phyloP scores from a whole-genome alignment of 208 protist species.

The Strigomonas galati region DNA sequence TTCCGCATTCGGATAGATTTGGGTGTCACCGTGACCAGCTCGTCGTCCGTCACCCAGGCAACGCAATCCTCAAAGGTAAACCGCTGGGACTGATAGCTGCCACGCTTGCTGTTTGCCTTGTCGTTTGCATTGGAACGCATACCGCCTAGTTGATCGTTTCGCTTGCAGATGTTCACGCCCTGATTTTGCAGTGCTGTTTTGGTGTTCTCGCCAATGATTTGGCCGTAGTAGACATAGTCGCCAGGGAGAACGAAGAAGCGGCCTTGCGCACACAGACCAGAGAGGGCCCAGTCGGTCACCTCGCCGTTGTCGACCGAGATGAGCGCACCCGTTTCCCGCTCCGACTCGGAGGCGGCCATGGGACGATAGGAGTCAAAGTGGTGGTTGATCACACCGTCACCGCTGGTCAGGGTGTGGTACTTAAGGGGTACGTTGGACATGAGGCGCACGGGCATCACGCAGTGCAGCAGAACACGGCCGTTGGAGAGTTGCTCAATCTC shows the following conservation, averaged over 20 bases:
- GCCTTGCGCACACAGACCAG: slow-evolving; percentile 65
- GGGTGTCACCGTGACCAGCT: slow-evolving; percentile 90
- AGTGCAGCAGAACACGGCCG: slow-evolving; percentile 76
- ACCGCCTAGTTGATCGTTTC: slow-evolving; percentile 88
- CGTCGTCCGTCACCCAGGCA: slow-evolving; percentile 85
- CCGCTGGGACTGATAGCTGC: slow-evolving; percentile 50
- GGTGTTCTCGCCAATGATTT: slow-evolving; percentile 90
- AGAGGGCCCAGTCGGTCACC: slow-evolving; percentile 83
- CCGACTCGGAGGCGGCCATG: slow-evolving; percentile 54
- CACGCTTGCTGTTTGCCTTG: slow-evolving; percentile 65
- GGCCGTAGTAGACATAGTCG: slow-evolving; percentile 85
- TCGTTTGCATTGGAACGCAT: slow-evolving; percentile 90
- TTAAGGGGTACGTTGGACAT: slow-evolving; percentile 81
- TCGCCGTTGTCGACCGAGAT: slow-evolving; percentile 85
- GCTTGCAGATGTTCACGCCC: slow-evolving; percentile 86
- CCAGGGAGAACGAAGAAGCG: slow-evolving; percentile 88
- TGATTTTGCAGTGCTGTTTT: slow-evolving; percentile 87
- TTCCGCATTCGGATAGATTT: slow-evolving; percentile 91
- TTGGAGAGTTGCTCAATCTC: slow-evolving; percentile 80
- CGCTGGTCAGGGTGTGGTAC: slow-evolving; percentile 84
- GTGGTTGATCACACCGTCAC: slow-evolving; percentile 87
- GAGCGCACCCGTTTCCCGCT: slow-evolving; percentile 81
- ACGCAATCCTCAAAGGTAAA: slow-evolving; percentile 87
- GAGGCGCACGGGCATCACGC: slow-evolving; percentile 85
- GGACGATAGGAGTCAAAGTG: slow-evolving; percentile 84